A percentile compares a stretch with the other conserved stretches of the same genome.
Evolutionary conservation across 2,329 filamentous ascomycete genomes (phyloP).

Genomic region (Aspergillus unguis): DNA sequence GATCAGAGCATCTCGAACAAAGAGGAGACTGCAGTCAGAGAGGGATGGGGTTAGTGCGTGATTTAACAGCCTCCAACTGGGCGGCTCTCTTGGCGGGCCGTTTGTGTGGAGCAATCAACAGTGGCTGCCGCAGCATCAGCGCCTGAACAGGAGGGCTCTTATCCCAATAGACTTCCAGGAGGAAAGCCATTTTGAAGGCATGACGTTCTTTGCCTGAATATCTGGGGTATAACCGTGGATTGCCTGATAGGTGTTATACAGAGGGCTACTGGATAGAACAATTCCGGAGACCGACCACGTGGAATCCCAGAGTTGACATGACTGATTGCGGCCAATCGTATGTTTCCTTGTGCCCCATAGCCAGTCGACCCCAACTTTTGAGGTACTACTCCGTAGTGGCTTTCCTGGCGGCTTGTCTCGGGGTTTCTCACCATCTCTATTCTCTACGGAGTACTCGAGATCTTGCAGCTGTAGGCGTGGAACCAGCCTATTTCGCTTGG

Average conservation of each 20-base stretch:
- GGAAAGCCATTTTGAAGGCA: neutral
- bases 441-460: neutral
- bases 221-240: neutral
- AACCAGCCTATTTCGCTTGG: neutral
- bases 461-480: neutral
- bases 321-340: slow-evolving; percentile 15
- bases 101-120: slow-evolving; percentile 9
- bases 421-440: neutral
- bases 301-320: slow-evolving; percentile 19
- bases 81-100: slow-evolving; percentile 16
- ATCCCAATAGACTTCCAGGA: slow-evolving; percentile 10
- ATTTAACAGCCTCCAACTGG: slow-evolving; percentile 12
- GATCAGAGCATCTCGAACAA: slow-evolving; percentile 1
- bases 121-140: neutral
- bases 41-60: slow-evolving; percentile 9
- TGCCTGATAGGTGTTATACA: neutral
- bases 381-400: slow-evolving; percentile 9
- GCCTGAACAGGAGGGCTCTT: neutral
- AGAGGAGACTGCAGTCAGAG: neutral
- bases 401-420: neutral
- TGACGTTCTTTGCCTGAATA: too few species aligned
- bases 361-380: slow-evolving; percentile 14
- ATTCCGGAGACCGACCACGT: slow-evolving; percentile 19
- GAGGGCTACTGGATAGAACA: slow-evolving; percentile 3
- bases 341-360: slow-evolving; percentile 13